phyloP scores from a whole-genome alignment of 192 early-diverging fungal genomes.

The Gaertneriomyces semiglobifer region DNA sequence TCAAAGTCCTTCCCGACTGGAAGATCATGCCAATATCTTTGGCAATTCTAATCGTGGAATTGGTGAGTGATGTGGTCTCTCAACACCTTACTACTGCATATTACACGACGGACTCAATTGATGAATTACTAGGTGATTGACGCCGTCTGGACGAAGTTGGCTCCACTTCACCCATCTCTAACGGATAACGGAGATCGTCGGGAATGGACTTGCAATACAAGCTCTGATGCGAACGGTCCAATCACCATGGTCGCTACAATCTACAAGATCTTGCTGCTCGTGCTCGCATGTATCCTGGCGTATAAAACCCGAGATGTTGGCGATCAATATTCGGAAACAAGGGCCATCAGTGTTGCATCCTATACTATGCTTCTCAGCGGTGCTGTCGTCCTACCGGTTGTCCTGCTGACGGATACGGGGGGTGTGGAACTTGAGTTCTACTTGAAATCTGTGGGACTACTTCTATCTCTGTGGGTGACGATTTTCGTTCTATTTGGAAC shows the following conservation, averaged over 20 bases:
- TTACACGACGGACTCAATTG: not conserved
- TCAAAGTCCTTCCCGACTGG: conserved; percentile 1
- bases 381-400: conserved; percentile 10
- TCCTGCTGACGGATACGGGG: conserved; percentile 11
- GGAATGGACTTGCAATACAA: conserved; percentile 8
- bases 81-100: not conserved
- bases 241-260: conserved; percentile 4
- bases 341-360: conserved; percentile 2
- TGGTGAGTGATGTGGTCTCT: conserved; percentile 1
- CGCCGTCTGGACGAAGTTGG: conserved; percentile 14
- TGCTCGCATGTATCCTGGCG: conserved; percentile 13
- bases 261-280: conserved; percentile 10
- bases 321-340: conserved; percentile 15
- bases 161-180: conserved; percentile 15
- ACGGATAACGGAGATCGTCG: not conserved
- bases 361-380: conserved; percentile 19
- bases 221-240: conserved; percentile 2
- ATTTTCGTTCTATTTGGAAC: conserved; percentile 16
- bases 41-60: conserved; percentile 5
- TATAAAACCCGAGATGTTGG: conserved; percentile 16
- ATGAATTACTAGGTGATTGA: conserved; percentile 8
- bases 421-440: not conserved
- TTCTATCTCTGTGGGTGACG: conserved; percentile 9
- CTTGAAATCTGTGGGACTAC: conserved; percentile 16
- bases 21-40: conserved; percentile 4